Conservation (phyloP, 441 rosid species). For the Mallotus repandus region DNA sequence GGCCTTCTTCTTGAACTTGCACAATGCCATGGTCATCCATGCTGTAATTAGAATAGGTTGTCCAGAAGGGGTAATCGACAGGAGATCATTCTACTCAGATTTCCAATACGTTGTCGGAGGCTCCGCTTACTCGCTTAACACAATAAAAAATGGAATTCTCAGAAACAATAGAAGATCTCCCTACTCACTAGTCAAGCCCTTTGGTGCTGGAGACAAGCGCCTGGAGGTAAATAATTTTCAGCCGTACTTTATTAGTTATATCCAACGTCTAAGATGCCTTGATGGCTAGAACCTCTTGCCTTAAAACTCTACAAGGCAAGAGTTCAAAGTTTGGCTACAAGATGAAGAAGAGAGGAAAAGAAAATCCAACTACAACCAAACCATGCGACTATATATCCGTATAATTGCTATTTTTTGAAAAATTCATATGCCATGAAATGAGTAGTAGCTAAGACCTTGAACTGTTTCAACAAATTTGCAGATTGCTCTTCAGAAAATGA, state of each 20-base stretch:
- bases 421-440: no score
- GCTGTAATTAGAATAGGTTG: conserved; percentile 67
- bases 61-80: conserved; percentile 62
- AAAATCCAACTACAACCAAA: not conserved
- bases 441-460: not conserved
- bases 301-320: no score
- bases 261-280: no score
- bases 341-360: no score
- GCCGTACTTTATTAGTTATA: not conserved
- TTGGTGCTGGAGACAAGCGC: conserved; percentile 46
- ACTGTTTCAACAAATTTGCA: conserved; percentile 26
- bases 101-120: conserved; percentile 85
- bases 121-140: conserved; percentile 53
- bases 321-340: no score
- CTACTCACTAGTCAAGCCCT: conserved; percentile 60
- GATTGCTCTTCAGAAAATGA: conserved; percentile 52
- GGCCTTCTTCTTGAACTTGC: conserved; percentile 78
- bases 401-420: not conserved
- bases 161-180: conserved; percentile 55
- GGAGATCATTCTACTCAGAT: conserved; percentile 59
- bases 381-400: no score
- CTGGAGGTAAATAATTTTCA: conserved; percentile 46
- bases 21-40: conserved; percentile 93
- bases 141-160: conserved; percentile 68
- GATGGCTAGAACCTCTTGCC: no score